Base-by-base conservation (phyloP, 2,329 filamentous ascomycete genomes). In the Xylariales sp. region DNA sequence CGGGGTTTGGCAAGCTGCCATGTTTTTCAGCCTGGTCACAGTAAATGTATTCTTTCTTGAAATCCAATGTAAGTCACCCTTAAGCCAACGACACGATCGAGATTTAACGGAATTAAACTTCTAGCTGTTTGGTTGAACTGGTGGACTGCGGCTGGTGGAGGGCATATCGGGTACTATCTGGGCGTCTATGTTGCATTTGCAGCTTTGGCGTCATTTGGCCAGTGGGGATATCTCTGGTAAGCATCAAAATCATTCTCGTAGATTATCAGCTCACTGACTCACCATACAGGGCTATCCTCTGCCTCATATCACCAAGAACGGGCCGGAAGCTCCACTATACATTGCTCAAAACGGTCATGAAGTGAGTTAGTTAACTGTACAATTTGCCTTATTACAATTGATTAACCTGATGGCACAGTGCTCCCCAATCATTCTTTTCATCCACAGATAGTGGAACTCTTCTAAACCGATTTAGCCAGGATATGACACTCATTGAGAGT, bases 111-210 rank as follows among this genome's bases (percentile, higher is more conserved):
- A n/a, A n/a, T n/a, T n/a, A n/a, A n/a, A n/a, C n/a, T n/a, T n/a
- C 8, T 31, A 62, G 57, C 53, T 5, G 50, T 73, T 5, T 74
- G 70, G 70, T 57, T 74, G 5, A 63, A 70, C 39, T 66, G 66
- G 52, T 74, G 66, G 70, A 61, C 68, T 0, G 59, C 66, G 34
- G 63, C 60, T 29, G 68, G 66, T 28, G 52, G 57, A 4, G 37
- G 46, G 1, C 44, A 48, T 2, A 40, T 60, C 4, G 60, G 57
- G 3, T 55, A 59, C 33, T 66, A 62, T 44, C 48, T 64, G 3
- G 60, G 62, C 1, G 48, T 66, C 3, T 67, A 64, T 28, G 48
- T 52, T 3, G 41, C 46, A 16, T 44, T 60, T 17, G 47, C 51
- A 5, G 43, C 47, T 11, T 10, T 52, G n/a, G 51, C 49, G 15